Evolutionary conservation across 345 rosid genomes (phyloP).

Genomic region (Brassica incana): DNA sequence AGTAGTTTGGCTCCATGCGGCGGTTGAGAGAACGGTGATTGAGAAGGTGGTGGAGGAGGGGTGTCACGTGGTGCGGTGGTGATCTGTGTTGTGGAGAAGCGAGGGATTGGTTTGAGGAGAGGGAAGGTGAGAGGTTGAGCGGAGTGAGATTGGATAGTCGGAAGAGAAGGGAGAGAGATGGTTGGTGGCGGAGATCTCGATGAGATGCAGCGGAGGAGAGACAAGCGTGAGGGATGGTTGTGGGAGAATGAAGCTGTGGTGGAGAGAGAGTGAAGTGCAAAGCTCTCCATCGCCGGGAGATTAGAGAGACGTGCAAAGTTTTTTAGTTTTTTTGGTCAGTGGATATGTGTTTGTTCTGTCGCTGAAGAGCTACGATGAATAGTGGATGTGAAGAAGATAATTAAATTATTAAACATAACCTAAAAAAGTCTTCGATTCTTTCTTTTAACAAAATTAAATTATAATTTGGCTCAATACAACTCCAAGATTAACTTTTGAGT

Average conservation of each 20-base stretch:
- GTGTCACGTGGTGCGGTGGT: constrained; percentile 37
- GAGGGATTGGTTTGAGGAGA: not conserved
- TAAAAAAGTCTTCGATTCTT: not conserved
- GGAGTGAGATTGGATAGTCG: constrained; percentile 42
- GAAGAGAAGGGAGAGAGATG: constrained; percentile 22
- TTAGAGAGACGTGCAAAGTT: constrained; percentile 3
- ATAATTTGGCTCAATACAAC: not conserved
- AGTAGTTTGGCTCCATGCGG: constrained; percentile 67
- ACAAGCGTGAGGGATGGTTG: constrained; percentile 30
- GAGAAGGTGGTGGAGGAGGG: constrained; percentile 20
- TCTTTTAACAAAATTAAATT: not conserved
- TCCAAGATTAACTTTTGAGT: too few relatives aligned
- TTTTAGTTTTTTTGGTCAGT: not conserved
- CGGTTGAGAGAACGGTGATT: constrained; percentile 22
- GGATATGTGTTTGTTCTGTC: not conserved
- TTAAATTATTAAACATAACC: constrained; percentile 3
- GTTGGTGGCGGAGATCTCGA: constrained; percentile 46
- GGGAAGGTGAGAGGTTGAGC: not conserved
- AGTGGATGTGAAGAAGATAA: constrained; percentile 21
- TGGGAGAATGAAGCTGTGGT: constrained; percentile 36
- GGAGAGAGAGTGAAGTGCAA: constrained; percentile 57
- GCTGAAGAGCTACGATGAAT: constrained; percentile 25
- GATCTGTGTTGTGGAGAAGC: constrained; percentile 37
- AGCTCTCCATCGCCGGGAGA: constrained; percentile 63
- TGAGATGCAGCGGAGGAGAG: constrained; percentile 48